A percentile compares a stretch with the other conserved stretches of the same genome.
phyloP scores from a whole-genome alignment of 2,329 filamentous ascomycete genomes.

The Rhynchosporium graminicola region DNA sequence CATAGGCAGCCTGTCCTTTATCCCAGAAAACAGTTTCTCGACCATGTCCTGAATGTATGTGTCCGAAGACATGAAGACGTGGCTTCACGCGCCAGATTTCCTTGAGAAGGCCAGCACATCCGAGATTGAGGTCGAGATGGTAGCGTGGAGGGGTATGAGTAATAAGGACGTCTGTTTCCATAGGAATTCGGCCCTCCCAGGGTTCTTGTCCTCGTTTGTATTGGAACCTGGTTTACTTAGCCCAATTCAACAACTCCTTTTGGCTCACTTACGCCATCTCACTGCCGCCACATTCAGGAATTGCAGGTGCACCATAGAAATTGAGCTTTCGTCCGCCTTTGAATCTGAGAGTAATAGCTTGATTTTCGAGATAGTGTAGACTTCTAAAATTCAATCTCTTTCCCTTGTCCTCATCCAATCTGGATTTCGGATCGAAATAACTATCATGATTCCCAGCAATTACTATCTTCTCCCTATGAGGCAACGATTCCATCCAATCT shows the following conservation, averaged over 20 bases:
- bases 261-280: constrained; percentile 57
- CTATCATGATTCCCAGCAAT: constrained; percentile 89
- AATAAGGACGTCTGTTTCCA: constrained; percentile 61
- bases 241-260: neutral
- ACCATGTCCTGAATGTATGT: constrained; percentile 64
- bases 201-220: constrained; percentile 58
- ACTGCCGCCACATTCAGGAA: constrained; percentile 71
- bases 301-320: constrained; percentile 80
- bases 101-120: constrained; percentile 57
- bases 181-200: constrained; percentile 61
- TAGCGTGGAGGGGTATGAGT: constrained; percentile 65
- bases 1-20: constrained; percentile 49
- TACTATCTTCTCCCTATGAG: constrained; percentile 78
- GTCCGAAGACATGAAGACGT: constrained; percentile 64
- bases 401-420: constrained; percentile 57
- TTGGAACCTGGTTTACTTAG: constrained; percentile 51
- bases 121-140: constrained; percentile 54
- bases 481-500: constrained; percentile 75
- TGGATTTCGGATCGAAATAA: constrained; percentile 72
- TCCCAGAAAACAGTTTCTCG: constrained; percentile 63
- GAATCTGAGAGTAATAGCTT: constrained; percentile 64
- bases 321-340: constrained; percentile 59
- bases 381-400: constrained; percentile 63
- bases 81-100: constrained; percentile 63
- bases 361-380: constrained; percentile 75